Percentiles rank a stretch among this genome's conserved stretches.
phyloP scores from a whole-genome alignment of 2,329 filamentous ascomycete genomes.

The Bipolaris oryzae region DNA sequence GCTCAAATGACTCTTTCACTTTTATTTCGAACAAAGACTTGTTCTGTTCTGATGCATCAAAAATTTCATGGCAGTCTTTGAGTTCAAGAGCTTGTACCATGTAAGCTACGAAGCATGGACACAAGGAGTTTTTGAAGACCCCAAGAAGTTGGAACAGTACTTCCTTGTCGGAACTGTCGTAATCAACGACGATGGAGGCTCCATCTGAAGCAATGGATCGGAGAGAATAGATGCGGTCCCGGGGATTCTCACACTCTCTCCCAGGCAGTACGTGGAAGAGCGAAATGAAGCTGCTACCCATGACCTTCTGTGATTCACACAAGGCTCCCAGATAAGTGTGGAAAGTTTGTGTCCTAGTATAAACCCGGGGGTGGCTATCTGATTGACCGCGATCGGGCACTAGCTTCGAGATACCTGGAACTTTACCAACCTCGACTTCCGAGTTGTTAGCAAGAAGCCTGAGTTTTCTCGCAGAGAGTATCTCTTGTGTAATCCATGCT shows the following conservation, averaged over 20 bases:
- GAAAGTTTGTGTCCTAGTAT: not conserved
- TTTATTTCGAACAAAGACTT: too few species aligned
- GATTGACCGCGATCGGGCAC: not conserved
- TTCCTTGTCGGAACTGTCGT: not conserved
- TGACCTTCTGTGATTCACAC: not conserved
- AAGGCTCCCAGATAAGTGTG: not conserved
- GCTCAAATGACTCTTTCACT: too few species aligned
- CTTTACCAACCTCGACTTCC: not conserved
- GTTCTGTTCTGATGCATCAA: not conserved
- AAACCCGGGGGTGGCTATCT: not conserved
- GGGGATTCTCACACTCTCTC: not conserved
- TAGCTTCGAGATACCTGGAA: not conserved
- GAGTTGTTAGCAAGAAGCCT: not conserved
- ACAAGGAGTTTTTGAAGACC: not conserved
- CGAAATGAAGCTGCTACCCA: not conserved
- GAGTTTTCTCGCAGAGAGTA: constrained; percentile 6
- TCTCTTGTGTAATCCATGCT: constrained; percentile 14
- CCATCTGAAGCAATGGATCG: not conserved
- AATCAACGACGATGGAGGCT: not conserved
- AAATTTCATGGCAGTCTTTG: not conserved
- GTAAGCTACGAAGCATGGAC: not conserved
- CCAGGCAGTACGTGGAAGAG: not conserved
- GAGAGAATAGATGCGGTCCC: constrained; percentile 2
- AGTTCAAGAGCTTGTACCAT: not conserved
- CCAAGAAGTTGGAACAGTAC: not conserved